phyloP scores from a whole-genome alignment of 768 basidiomycete genomes.

The Obba rivulosa region DNA sequence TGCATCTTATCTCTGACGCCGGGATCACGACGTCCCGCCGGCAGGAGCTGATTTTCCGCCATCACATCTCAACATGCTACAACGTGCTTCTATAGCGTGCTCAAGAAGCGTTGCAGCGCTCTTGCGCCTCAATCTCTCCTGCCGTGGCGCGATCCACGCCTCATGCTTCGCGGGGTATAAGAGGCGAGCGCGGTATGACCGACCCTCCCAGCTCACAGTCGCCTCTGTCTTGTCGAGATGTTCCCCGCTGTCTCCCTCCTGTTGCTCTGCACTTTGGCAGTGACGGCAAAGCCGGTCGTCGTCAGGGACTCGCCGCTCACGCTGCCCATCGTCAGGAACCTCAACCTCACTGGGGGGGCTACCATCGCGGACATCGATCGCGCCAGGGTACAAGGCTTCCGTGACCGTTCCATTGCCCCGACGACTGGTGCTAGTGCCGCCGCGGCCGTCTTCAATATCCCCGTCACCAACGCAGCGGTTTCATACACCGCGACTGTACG shows the following conservation, averaged over 20 bases:
- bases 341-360: slow-evolving; percentile 17
- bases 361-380: slow-evolving; percentile 17
- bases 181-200: too few species aligned
- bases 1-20: too few species aligned
- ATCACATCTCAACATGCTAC: too few species aligned
- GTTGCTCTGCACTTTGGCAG: background rate
- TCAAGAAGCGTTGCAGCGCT: too few species aligned
- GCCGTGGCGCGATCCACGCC: too few species aligned
- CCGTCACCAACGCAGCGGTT: slow-evolving; percentile 17
- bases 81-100: too few species aligned
- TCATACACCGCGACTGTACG: slow-evolving; percentile 22
- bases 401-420: background rate
- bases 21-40: too few species aligned
- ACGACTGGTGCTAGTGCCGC: background rate
- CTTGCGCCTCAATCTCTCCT: too few species aligned
- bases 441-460: slow-evolving; percentile 7
- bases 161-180: too few species aligned
- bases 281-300: slow-evolving; percentile 10
- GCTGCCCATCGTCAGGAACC: slow-evolving; percentile 14
- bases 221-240: too few species aligned
- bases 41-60: too few species aligned
- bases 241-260: slow-evolving; percentile 2
- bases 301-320: slow-evolving; percentile 10
- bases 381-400: slow-evolving; percentile 10
- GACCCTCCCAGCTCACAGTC: too few species aligned